Percentiles rank a stretch among this genome's conserved stretches.
Evolutionary conservation across 2,329 filamentous ascomycete genomes (phyloP).

Genomic region (Talaromyces sp.): DNA sequence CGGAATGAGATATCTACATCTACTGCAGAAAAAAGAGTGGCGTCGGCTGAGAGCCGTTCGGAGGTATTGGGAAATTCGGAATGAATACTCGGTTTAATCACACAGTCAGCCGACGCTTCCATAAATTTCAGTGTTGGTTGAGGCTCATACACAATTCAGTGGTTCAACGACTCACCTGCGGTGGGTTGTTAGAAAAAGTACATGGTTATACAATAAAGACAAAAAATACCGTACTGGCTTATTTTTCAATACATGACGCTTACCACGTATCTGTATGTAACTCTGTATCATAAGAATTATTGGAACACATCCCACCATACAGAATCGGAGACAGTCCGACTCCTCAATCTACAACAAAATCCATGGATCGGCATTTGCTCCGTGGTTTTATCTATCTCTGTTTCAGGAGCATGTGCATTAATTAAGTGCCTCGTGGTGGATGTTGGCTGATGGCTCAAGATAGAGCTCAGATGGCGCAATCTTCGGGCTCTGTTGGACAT

Average conservation of each 20-base stretch:
- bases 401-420: neutral
- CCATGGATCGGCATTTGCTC: neutral
- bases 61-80: neutral
- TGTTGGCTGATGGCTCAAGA: conserved; percentile 5
- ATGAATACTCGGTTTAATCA: neutral
- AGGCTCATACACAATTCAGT: neutral
- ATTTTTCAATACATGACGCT: neutral
- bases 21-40: neutral
- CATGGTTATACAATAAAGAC: neutral
- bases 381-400: neutral
- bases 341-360: neutral
- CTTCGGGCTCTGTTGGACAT: neutral
- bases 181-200: neutral
- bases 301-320: neutral
- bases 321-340: neutral
- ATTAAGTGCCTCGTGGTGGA: neutral
- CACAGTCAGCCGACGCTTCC: too few relatives aligned
- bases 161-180: too few relatives aligned
- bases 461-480: conserved; percentile 14
- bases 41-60: neutral
- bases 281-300: neutral
- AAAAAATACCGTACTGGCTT: neutral
- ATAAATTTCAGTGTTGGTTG: too few relatives aligned
- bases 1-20: neutral
- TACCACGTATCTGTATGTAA: neutral